Percentiles rank a stretch among this genome's conserved stretches.
These are phyloP conservation scores for Aspergillus fumigatus DNA, from an alignment of 2,329 filamentous ascomycete genomes.

Conservation along the genomic window DNA sequence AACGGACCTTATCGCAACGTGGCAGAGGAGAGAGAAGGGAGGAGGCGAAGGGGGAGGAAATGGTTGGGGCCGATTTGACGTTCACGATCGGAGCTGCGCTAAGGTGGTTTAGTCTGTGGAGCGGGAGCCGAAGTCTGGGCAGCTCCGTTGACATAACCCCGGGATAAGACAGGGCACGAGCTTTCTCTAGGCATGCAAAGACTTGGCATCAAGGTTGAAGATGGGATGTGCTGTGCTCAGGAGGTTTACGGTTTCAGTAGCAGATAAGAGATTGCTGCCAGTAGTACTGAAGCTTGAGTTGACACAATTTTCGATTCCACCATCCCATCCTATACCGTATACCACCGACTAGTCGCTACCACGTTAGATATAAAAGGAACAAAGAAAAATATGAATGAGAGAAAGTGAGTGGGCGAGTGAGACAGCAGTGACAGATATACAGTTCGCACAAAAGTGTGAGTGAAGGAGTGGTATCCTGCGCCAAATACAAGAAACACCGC, in stretches of 20 bases:
- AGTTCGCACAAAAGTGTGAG: slow-evolving; percentile 4
- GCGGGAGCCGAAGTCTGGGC: slow-evolving; percentile 16
- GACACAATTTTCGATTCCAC: neutral
- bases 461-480: slow-evolving; percentile 27
- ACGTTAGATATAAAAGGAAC: slow-evolving; percentile 5
- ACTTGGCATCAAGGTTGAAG: neutral
- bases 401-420: slow-evolving; percentile 16
- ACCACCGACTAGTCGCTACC: slow-evolving; percentile 1
- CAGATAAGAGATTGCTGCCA: neutral
- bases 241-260: neutral
- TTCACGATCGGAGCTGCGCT: slow-evolving; percentile 16
- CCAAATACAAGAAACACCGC: slow-evolving; percentile 14
- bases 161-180: neutral
- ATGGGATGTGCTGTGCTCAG: neutral
- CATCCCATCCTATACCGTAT: slow-evolving; percentile 2
- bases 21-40: slow-evolving; percentile 14
- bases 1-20: slow-evolving; percentile 17
- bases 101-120: slow-evolving; percentile 8
- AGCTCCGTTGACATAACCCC: slow-evolving; percentile 5
- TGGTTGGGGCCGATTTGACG: slow-evolving; percentile 18
- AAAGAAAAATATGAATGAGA: slow-evolving; percentile 14
- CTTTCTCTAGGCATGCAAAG: neutral
- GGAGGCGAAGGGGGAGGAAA: slow-evolving; percentile 10
- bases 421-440: slow-evolving; percentile 7
- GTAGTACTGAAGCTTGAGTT: neutral